These are phyloP conservation scores for Colletotrichum melonis DNA, from an alignment of 2,329 filamentous ascomycete species.

Conservation along the genomic window DNA sequence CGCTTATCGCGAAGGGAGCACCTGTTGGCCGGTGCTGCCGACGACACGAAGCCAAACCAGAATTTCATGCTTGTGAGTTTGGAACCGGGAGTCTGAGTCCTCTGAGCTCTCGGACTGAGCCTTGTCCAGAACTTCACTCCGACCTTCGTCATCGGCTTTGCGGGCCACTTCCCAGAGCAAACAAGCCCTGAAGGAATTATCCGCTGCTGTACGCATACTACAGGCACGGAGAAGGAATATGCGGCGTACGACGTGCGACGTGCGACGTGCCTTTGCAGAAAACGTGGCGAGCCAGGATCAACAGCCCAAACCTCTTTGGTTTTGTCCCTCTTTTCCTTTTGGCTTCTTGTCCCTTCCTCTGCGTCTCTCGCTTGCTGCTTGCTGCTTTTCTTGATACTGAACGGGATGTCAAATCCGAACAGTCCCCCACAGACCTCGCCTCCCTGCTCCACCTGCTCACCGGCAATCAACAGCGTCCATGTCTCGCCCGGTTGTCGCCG, in stretches of 20 bases:
- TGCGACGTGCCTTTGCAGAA: conserved; percentile 3
- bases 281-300: conserved; percentile 32
- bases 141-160: neutral
- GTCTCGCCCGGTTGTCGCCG: neutral
- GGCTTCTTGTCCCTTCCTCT: neutral
- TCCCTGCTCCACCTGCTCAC: neutral
- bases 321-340: neutral
- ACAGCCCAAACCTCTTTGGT: neutral
- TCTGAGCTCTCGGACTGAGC: neutral
- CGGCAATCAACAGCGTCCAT: conserved; percentile 10
- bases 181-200: conserved; percentile 3
- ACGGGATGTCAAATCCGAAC: neutral
- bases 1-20: neutral
- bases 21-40: neutral
- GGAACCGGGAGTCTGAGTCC: no score
- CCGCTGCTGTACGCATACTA: neutral
- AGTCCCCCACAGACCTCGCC: neutral
- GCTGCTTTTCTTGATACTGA: neutral
- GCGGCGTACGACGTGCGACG: neutral
- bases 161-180: neutral
- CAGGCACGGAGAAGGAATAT: neutral
- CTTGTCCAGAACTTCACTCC: neutral
- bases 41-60: neutral
- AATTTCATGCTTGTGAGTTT: neutral
- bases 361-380: neutral